Percentiles rank a stretch among this genome's conserved stretches.
phyloP scores from a whole-genome alignment of 306 rosid genomes.

The Clitoria ternatea region DNA sequence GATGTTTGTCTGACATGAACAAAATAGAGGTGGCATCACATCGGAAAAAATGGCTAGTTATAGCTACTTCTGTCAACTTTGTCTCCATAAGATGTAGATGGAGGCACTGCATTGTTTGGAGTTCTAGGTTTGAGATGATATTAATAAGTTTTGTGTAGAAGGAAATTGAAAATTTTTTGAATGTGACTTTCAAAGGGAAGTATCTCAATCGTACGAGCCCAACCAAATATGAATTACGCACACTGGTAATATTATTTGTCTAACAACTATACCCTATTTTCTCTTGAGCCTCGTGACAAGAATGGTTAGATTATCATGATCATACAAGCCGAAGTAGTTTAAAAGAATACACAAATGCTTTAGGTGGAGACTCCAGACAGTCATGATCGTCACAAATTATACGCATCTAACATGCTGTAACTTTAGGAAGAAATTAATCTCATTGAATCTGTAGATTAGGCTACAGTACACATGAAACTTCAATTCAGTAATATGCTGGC shows the following conservation, averaged over 20 bases:
- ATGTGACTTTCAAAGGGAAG: too few relatives aligned
- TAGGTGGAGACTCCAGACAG: not conserved
- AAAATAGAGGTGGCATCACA: not conserved
- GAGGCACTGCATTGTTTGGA: not conserved
- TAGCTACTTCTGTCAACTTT: not conserved
- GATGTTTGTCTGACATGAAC: not conserved
- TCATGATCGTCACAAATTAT: not conserved
- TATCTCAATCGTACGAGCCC: not conserved
- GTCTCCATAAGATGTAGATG: not conserved
- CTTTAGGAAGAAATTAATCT: not conserved
- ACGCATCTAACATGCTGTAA: not conserved
- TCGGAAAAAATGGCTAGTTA: not conserved
- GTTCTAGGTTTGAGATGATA: not conserved
- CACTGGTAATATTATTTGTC: not conserved
- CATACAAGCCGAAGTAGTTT: not conserved
- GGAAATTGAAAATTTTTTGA: too few relatives aligned
- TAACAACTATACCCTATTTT: not conserved
- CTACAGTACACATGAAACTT: constrained; percentile 4
- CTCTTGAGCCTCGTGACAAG: not conserved
- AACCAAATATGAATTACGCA: not conserved
- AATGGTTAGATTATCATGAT: not conserved
- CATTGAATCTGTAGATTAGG: not conserved
- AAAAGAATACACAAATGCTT: not conserved
- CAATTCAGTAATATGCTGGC: not conserved
- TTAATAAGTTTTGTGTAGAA: not conserved